These are phyloP conservation scores for Nadsonia fulvescens DNA, from an alignment of 805 yeast species.

Conservation along the genomic window DNA sequence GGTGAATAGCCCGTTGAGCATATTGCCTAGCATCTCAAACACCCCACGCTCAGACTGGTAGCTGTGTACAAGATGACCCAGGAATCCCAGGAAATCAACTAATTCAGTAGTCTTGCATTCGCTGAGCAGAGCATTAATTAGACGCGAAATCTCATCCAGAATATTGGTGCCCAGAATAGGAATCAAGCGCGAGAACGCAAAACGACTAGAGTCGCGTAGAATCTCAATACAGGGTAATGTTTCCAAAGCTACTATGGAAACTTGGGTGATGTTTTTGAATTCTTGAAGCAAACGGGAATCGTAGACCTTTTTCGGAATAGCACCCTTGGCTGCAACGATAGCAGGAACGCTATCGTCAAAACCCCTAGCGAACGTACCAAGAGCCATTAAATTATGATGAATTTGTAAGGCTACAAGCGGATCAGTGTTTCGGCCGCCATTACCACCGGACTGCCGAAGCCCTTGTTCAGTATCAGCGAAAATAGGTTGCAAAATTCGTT, in stretches of 20 bases:
- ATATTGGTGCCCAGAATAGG: slow-evolving; percentile 44
- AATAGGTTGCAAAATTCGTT: slow-evolving; percentile 54
- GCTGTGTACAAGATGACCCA: slow-evolving; percentile 74
- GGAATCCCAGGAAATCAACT: slow-evolving; percentile 64
- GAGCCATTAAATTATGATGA: slow-evolving; percentile 73
- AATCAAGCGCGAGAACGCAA: slow-evolving; percentile 72
- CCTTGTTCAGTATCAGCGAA: slow-evolving; percentile 54
- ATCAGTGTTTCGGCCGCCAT: slow-evolving; percentile 14
- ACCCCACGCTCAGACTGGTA: slow-evolving; percentile 49
- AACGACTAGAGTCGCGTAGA: slow-evolving; percentile 73
- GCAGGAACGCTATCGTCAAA: slow-evolving; percentile 28
- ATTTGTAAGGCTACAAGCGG: slow-evolving; percentile 45
- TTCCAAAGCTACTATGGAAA: slow-evolving; percentile 68
- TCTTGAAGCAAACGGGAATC: slow-evolving; percentile 32
- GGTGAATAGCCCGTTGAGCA: slow-evolving; percentile 55
- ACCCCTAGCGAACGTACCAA: slow-evolving; percentile 82
- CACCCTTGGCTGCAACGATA: slow-evolving; percentile 4
- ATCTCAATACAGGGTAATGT: slow-evolving; percentile 45
- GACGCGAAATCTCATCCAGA: slow-evolving; percentile 41
- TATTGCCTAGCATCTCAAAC: slow-evolving; percentile 53
- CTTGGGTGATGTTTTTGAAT: slow-evolving; percentile 59
- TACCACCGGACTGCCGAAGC: slow-evolving; percentile 20
- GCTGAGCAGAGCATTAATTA: slow-evolving; percentile 48
- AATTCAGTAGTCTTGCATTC: slow-evolving; percentile 49
- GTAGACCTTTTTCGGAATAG: too few species aligned